A percentile compares a stretch with the other conserved stretches of the same genome.
phyloP scores from a whole-genome alignment of 2,329 filamentous ascomycete species.

The Fusarium sp. region DNA sequence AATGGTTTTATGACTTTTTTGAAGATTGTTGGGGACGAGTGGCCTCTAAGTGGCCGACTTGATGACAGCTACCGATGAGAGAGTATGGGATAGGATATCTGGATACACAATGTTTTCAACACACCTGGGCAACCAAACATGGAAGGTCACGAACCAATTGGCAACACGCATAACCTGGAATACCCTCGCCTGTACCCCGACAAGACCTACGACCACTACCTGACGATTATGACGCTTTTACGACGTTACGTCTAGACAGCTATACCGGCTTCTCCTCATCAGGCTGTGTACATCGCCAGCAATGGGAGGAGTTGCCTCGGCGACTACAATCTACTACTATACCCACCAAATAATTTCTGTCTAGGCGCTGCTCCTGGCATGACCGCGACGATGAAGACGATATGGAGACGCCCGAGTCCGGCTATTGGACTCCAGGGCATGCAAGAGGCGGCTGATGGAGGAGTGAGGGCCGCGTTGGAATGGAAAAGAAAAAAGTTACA shows the following conservation, averaged over 20 bases:
- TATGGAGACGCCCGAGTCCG: conserved; percentile 33
- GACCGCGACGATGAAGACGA: conserved; percentile 50
- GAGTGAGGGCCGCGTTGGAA: conserved; percentile 34
- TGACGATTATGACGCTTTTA: conserved; percentile 61
- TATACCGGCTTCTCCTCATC: conserved; percentile 50
- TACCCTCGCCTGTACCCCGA: conserved; percentile 49
- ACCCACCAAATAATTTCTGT: conserved; percentile 56
- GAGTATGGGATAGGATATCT: conserved; percentile 53
- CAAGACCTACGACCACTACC: conserved; percentile 53
- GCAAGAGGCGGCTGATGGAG: conserved; percentile 31
- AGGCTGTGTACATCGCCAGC: conserved; percentile 48
- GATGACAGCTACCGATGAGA: conserved; percentile 55
- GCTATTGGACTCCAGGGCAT: conserved; percentile 31
- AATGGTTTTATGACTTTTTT: conserved; percentile 45
- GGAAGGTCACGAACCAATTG: conserved; percentile 50
- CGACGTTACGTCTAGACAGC: conserved; percentile 61
- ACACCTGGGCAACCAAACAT: conserved; percentile 55
- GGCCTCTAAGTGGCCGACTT: conserved; percentile 42
- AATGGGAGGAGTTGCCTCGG: conserved; percentile 50
- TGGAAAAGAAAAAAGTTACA: conserved; percentile 47
- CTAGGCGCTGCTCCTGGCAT: conserved; percentile 49
- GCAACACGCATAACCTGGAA: conserved; percentile 45
- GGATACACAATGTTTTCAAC: conserved; percentile 54
- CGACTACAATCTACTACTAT: conserved; percentile 55
- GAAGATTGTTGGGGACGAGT: conserved; percentile 34